phyloP scores from a whole-genome alignment of 495 filamentous ascomycete species.

The Daldinia childiae region DNA sequence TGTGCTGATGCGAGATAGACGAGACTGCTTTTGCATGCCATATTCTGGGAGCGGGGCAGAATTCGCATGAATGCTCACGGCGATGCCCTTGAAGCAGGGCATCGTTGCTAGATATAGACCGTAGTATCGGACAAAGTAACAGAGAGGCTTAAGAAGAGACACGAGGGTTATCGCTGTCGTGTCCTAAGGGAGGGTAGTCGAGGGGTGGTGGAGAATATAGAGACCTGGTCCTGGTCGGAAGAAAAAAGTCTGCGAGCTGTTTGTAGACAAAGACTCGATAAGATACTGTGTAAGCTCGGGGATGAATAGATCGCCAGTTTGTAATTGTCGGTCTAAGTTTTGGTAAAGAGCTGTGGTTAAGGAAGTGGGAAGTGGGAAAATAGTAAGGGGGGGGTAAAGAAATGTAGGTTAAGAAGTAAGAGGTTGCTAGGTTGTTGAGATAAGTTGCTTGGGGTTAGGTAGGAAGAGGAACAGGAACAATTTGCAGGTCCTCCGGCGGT shows the following conservation, averaged over 20 bases:
- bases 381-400: slow-evolving; percentile 7
- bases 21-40: slow-evolving; percentile 92
- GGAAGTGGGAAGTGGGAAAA: not conserved
- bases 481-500: slow-evolving; percentile 32
- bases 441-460: not conserved
- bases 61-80: slow-evolving; percentile 93
- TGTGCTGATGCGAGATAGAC: slow-evolving; percentile 88
- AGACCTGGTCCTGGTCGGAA: not conserved
- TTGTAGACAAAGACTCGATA: slow-evolving; percentile 21
- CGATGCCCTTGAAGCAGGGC: slow-evolving; percentile 98
- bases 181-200: slow-evolving; percentile 6
- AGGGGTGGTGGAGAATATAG: slow-evolving; percentile 17
- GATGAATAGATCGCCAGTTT: slow-evolving; percentile 7
- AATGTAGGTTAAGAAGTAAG: slow-evolving; percentile 17
- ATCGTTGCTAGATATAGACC: slow-evolving; percentile 58
- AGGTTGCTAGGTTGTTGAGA: not conserved
- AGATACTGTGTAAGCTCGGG: slow-evolving; percentile 17
- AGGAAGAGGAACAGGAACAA: slow-evolving; percentile 22
- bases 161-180: slow-evolving; percentile 17
- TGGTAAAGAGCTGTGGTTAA: not conserved
- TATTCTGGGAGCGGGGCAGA: slow-evolving; percentile 89
- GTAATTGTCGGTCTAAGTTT: slow-evolving; percentile 15
- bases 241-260: slow-evolving; percentile 16
- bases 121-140: slow-evolving; percentile 2
- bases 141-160: not conserved